Evolutionary conservation across 306 rosid species (phyloP).

Genomic region (Aeschynomene evenia): DNA sequence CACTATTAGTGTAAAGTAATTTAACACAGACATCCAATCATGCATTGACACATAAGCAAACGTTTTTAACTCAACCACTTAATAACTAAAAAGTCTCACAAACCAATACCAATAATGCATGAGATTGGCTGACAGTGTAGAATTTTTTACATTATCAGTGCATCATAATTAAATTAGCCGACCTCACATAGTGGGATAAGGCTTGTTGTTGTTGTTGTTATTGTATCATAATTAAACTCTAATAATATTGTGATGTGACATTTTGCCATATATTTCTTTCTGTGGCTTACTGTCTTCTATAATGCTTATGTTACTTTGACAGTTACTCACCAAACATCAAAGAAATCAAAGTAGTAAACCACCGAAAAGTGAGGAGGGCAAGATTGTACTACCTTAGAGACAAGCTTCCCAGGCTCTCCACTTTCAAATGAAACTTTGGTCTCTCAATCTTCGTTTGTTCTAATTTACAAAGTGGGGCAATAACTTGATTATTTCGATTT

Average conservation of each 20-base stretch:
- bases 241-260: not conserved
- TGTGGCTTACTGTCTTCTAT: not conserved
- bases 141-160: too few species aligned
- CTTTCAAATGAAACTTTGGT: constrained; percentile 67
- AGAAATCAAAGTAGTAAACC: constrained; percentile 73
- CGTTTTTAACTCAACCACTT: too few species aligned
- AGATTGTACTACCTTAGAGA: constrained; percentile 83
- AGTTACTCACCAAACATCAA: constrained; percentile 96
- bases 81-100: too few species aligned
- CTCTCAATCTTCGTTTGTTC: constrained; percentile 9
- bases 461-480: constrained; percentile 30
- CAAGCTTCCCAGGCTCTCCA: constrained; percentile 95
- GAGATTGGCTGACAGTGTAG: too few species aligned
- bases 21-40: too few species aligned
- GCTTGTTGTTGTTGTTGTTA: too few species aligned
- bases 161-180: too few species aligned
- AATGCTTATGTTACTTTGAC: constrained; percentile 31
- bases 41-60: too few species aligned
- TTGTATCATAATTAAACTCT: too few species aligned
- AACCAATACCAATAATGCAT: too few species aligned
- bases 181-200: too few species aligned
- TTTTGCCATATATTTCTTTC: not conserved
- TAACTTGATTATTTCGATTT: constrained; percentile 24
- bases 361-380: constrained; percentile 93
- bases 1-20: too few species aligned